A percentile compares a stretch with the other conserved stretches of the same genome.
These are phyloP conservation scores for Neocucurbitaria cava DNA, from an alignment of 2,329 filamentous ascomycete genomes.

Conservation along the genomic window DNA sequence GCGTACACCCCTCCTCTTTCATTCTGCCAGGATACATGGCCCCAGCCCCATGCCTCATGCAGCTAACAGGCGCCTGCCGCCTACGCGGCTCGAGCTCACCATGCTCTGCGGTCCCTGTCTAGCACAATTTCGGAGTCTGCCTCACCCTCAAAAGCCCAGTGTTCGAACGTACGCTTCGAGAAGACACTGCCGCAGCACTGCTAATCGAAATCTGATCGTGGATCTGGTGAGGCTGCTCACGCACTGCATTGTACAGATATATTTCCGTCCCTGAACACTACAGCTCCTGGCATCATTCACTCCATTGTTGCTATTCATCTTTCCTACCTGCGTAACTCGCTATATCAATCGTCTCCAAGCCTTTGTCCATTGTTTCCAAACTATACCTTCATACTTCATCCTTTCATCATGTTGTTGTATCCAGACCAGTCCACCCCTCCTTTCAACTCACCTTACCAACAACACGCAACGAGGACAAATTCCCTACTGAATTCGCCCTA, in stretches of 20 bases:
- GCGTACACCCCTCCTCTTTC: conserved; percentile 20
- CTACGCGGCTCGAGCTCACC: conserved; percentile 39
- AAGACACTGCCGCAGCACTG: conserved; percentile 46
- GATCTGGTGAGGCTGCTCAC: conserved; percentile 29
- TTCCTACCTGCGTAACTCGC: conserved; percentile 9
- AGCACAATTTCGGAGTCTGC: conserved; percentile 48
- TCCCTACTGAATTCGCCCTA: conserved; percentile 43
- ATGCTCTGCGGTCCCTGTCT: conserved; percentile 33
- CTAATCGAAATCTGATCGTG: conserved; percentile 30
- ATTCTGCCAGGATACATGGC: conserved; percentile 37
- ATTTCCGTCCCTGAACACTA: conserved; percentile 35
- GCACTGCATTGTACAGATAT: conserved; percentile 36
- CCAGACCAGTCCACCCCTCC: conserved; percentile 42
- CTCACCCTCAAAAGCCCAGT: conserved; percentile 44
- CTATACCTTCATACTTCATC: conserved; percentile 6
- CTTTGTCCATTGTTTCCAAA: conserved; percentile 13
- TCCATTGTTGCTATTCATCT: conserved; percentile 10
- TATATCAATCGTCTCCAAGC: conserved; percentile 1
- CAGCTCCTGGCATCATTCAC: conserved; percentile 23
- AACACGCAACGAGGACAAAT: conserved; percentile 31
- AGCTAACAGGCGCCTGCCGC: conserved; percentile 47
- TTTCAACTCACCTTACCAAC: conserved; percentile 47
- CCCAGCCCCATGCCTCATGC: conserved; percentile 34
- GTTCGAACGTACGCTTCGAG: conserved; percentile 32
- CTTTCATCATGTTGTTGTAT: conserved; percentile 34